Evolutionary conservation across 2,329 filamentous ascomycete genomes (phyloP), one percentile per base, ranked within the genome.

Genomic region (Epichloe sibirici): DNA sequence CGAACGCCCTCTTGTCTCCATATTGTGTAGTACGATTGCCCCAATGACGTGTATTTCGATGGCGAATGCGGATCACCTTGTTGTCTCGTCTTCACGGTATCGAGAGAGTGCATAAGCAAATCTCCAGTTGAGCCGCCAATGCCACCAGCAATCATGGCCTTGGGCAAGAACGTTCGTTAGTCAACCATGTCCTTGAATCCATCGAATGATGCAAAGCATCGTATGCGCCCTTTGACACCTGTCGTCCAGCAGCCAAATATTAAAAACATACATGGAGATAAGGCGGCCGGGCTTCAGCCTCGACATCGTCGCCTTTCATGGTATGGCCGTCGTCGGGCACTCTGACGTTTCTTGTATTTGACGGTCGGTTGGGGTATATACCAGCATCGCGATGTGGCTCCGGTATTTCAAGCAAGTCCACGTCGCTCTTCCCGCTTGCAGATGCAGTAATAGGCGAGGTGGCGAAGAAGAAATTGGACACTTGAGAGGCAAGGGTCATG

Each of bases 31-130:
- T 97, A 98, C 4, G 91, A 93, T 54, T 86, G 87, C 40, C 86
- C 87, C 68, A 97, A 83, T 15, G 89, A 91, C 11, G 86, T 85
- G 71, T 98, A 98, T 71, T 88, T 95, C 1, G 93, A 86, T 23
- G 93, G 93, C 55, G 95, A 79, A 66, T 93, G 86, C 45, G 91
- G 90, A 64, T 97, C 93, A 63, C 91, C 93, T 71, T 98, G 93
- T 68, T 98, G 94, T 61, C 93, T 82, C 46, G 93, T 98, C 73
- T 98, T 98, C 62, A 98, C 93, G 1, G 93, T 98, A 69, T 98
- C 93, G 64, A 98, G 79, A 45, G 91, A 97, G 73, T 98, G 93
- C 93, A 98, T 98, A 59, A 98, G 75, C 79, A 98, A 86, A 69
- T 98, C 93, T 54, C 94, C 93, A 52, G 86, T 94, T 15, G 88